Evolutionary conservation across 2,329 filamentous ascomycete genomes (phyloP), one percentile per base, ranked within the genome.

Genomic region (Trichoderma koningiopsis): DNA sequence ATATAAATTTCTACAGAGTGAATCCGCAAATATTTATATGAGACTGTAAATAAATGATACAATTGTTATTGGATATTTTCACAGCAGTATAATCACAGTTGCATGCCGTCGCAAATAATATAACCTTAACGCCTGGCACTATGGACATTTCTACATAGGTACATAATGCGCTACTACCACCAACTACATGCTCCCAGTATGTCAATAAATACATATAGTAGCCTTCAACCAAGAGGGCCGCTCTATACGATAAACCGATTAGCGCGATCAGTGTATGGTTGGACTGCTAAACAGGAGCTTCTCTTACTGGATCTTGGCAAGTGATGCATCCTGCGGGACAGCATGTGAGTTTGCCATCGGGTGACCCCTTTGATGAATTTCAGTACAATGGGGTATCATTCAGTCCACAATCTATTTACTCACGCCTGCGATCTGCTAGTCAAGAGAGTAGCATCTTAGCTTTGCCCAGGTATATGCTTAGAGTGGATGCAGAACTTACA

Each of bases 261-360:
- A 43, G 57, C 3, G 16, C 19, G 16, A 14, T 14, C 16, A 43
- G 14, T n/a, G 27, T 29, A 29, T 35, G 2, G 24, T 7, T 31
- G 35, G 11, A 2, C 16, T 5, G 22, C 22, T 27, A 14, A 14
- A n/a, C 22, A 29, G 27, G 19, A 3, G 35, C 19, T 4, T 19
- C 3, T 47, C 57, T 60, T 60, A 60, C 57, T 24, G 57, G 57
- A n/a, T 60, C 57, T 60, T 60, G 57, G 7, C 57, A 60, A 31
- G 57, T 60, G 5, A 60, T 60, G 19, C 57, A 60, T 31, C 57
- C 57, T 4, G 57, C 57, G 19, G 57, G 57, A 60, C 57, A 60
- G 35, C 57, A 47, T 22, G 57, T 47, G 22, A 60, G 1, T 60
- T 10, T 60, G 27, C 57, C 57, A 47, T 60, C 57, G 1, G 57